Percentiles rank a stretch among this genome's conserved stretches.
Conservation (phyloP, 2,329 filamentous ascomycete genomes). For the Chaetomium sp. region DNA sequence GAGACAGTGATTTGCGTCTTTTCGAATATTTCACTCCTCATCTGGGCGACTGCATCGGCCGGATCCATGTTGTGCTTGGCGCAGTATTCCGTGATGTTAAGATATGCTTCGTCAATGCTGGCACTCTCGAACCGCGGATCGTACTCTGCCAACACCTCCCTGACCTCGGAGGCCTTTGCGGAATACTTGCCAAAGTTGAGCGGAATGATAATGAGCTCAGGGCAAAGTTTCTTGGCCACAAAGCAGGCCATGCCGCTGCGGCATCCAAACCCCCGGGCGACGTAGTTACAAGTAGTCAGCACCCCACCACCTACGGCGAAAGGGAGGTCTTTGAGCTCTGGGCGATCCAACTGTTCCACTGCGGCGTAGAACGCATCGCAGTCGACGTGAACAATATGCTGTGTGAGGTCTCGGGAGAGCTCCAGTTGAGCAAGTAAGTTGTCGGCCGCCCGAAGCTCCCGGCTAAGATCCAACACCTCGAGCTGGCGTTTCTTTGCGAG, state of each 20-base stretch:
- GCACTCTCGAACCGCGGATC: conserved; percentile 88
- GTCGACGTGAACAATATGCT: conserved; percentile 84
- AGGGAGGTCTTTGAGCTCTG: conserved; percentile 77
- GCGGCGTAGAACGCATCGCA: conserved; percentile 95
- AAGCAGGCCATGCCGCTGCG: conserved; percentile 95
- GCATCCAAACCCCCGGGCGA: conserved; percentile 82
- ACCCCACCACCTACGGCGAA: conserved; percentile 79
- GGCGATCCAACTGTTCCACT: conserved; percentile 77
- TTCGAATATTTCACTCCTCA: conserved; percentile 70
- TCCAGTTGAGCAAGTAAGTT: conserved; percentile 77
- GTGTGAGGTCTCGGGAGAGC: conserved; percentile 68
- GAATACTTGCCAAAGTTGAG: conserved; percentile 88
- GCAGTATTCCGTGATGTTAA: conserved; percentile 91
- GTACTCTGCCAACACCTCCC: conserved; percentile 76
- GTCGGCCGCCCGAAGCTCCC: conserved; percentile 70
- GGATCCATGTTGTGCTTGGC: conserved; percentile 58
- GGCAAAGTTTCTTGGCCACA: conserved; percentile 90
- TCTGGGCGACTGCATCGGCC: conserved; percentile 66
- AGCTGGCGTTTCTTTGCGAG: conserved; percentile 67
- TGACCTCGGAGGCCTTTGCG: conserved; percentile 81
- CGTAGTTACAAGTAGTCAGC: conserved; percentile 71
- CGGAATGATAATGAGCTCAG: conserved; percentile 72
- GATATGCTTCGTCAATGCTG: conserved; percentile 91
- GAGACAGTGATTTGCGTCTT: conserved; percentile 81
- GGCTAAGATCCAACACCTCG: conserved; percentile 66